Percentiles rank a stretch among this genome's conserved stretches.
Evolutionary conservation across 768 basidiomycete genomes (phyloP).

Genomic region (Tephrocybe sp.): DNA sequence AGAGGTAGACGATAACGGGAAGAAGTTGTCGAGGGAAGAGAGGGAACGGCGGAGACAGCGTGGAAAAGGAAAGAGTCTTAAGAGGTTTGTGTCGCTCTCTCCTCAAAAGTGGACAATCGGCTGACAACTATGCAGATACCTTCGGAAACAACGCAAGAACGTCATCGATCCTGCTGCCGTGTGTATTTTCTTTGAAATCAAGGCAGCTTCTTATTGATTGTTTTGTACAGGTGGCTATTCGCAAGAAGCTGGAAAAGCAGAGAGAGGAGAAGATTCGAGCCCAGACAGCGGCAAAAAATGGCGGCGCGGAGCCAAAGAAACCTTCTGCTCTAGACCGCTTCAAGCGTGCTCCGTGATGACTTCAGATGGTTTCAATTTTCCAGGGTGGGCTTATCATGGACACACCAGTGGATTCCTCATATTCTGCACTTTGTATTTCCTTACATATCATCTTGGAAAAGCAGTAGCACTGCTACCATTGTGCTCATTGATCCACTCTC

Average conservation of each 20-base stretch:
- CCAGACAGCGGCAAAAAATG: conserved; percentile 33
- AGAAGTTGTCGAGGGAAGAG: conserved; percentile 51
- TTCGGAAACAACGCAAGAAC: conserved; percentile 93
- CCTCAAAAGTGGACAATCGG: neutral
- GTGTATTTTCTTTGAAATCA: conserved; percentile 20
- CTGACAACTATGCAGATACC: conserved; percentile 39
- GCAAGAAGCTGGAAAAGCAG: conserved; percentile 64
- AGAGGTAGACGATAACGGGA: conserved; percentile 32
- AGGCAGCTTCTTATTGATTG: neutral
- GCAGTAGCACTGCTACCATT: too few species aligned
- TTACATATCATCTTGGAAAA: too few species aligned
- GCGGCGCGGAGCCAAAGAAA: conserved; percentile 25
- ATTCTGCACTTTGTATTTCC: too few species aligned
- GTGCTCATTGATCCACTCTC: too few species aligned
- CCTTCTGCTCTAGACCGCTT: conserved; percentile 44
- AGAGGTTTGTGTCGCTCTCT: conserved; percentile 45
- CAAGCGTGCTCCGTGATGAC: conserved; percentile 23
- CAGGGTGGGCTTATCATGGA: too few species aligned
- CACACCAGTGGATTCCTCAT: too few species aligned
- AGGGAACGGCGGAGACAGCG: conserved; percentile 83
- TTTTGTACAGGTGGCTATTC: conserved; percentile 53
- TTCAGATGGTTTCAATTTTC: too few species aligned
- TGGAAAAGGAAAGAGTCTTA: conserved; percentile 84
- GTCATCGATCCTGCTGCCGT: conserved; percentile 85
- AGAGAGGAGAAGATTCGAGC: conserved; percentile 42